These are phyloP conservation scores for Penicillium desertorum DNA, from an alignment of 495 filamentous ascomycete genomes.

Conservation along the genomic window DNA sequence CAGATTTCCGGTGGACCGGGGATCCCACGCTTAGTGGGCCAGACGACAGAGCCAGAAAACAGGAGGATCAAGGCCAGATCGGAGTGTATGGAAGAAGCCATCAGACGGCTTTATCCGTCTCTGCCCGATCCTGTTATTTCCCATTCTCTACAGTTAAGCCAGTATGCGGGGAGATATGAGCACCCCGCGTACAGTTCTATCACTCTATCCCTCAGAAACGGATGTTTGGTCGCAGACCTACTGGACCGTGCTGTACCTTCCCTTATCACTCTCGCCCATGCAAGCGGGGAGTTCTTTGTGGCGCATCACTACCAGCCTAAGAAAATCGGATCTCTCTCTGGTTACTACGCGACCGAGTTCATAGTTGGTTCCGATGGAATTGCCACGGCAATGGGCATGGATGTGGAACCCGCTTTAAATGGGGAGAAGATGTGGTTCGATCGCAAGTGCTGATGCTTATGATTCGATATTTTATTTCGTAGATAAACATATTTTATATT, in stretches of 20 bases:
- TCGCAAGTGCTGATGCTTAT: background rate
- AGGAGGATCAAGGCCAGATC: background rate
- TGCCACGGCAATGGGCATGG: conserved; percentile 1
- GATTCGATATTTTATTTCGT: background rate
- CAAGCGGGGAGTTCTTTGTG: conserved; percentile 14
- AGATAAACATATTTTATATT: background rate
- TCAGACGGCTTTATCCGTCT: conserved; percentile 15
- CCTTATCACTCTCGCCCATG: background rate
- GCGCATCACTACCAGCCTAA: conserved; percentile 5
- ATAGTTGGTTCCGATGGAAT: background rate
- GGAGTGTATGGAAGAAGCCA: conserved; percentile 5
- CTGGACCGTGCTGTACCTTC: conserved; percentile 4
- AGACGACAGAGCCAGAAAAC: background rate
- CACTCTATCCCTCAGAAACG: background rate
- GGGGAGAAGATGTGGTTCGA: conserved; percentile 13
- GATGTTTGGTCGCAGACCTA: background rate
- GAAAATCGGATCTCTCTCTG: background rate
- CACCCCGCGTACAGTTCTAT: conserved; percentile 14
- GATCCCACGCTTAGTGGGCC: background rate
- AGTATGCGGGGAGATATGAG: conserved; percentile 15
- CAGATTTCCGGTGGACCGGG: background rate
- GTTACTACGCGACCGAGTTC: conserved; percentile 6
- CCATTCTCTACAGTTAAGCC: conserved; percentile 4
- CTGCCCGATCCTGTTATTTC: conserved; percentile 10
- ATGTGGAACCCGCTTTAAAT: conserved; percentile 5